Evolutionary conservation across 768 basidiomycete species (phyloP), one percentile per base, ranked within the genome.

Genomic region (Trametes cubensis): DNA sequence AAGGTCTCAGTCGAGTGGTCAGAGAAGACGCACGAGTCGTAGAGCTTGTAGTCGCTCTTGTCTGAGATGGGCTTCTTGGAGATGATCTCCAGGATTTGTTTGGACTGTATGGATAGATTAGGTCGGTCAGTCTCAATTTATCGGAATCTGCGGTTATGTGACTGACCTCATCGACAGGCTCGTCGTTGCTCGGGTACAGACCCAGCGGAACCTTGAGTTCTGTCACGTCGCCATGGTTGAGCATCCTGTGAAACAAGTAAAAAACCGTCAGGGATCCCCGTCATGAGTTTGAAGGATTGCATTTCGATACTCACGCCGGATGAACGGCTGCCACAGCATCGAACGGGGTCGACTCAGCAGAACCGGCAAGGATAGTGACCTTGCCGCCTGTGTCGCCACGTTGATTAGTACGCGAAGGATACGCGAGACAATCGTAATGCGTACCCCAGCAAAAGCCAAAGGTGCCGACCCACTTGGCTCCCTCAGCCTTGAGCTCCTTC

Each of bases 371-470:
- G 28, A 83, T 73, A 0, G 77, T 74, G 14, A 85, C 82, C 71
- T 85, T 85, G 2, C 81, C 83, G 55, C 82, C 81, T 83, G 46
- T 0, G 28, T 6, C 1, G 14, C 23, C 7, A 11, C 2, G 25
- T 26, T 15, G 25, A 26, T 26, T 26, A 23, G 25, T 14, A 39
- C 21, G 3, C 8, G 11, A 34, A 6, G 13, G 14, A 40, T 48
- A 21, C 11, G 23, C 3, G 3, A 28, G 21, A 20, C n/a, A 4
- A 28, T 3, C 21, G 34, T 8, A 3, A 18, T 13, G 68, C 73
- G 25, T 58, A 80, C 81, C 80, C 85, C 85, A 83, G 76, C 86
- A 86, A 73, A 83, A 81, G 15, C 81, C 84, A 66, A 83, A 84
- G 1, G 75, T 76, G 39, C 81, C 83, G 42, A 84, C 76, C 23